phyloP scores from a whole-genome alignment of 1,284 basidiomycete species.

The Hymenochaete sp. region DNA sequence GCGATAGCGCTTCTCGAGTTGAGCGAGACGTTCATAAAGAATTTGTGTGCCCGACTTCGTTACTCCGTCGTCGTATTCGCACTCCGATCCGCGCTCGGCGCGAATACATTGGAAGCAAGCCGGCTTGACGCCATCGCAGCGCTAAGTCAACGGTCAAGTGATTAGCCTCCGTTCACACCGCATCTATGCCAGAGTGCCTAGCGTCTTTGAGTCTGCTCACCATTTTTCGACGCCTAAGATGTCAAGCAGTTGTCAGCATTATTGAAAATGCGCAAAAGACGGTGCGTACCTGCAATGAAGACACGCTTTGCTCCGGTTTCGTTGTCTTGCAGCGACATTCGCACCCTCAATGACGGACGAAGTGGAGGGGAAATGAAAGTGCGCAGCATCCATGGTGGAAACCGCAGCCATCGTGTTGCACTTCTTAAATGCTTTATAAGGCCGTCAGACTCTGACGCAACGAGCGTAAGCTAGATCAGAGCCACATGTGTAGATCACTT shows the following conservation, averaged over 20 bases:
- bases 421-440: no score
- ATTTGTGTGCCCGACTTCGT: constrained; percentile 14
- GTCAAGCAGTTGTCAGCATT: constrained; percentile 4
- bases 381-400: no score
- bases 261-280: neutral
- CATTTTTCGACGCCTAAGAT: constrained; percentile 18
- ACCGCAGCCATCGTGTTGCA: no score
- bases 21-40: constrained; percentile 14
- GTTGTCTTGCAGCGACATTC: no score
- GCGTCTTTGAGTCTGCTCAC: constrained; percentile 2
- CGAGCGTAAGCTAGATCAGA: no score
- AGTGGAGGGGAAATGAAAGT: no score
- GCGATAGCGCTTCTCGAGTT: constrained; percentile 16
- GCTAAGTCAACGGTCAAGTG: constrained; percentile 6
- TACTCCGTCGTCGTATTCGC: constrained; percentile 17
- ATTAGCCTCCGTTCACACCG: neutral
- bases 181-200: neutral
- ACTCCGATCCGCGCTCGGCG: constrained; percentile 14
- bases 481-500: no score
- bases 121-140: constrained; percentile 15
- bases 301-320: constrained; percentile 16
- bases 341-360: no score
- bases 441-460: no score
- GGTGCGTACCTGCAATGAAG: constrained; percentile 16
- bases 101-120: constrained; percentile 15